phyloP scores from a whole-genome alignment of 106 monocot species.

The Iris macrosiphon region DNA sequence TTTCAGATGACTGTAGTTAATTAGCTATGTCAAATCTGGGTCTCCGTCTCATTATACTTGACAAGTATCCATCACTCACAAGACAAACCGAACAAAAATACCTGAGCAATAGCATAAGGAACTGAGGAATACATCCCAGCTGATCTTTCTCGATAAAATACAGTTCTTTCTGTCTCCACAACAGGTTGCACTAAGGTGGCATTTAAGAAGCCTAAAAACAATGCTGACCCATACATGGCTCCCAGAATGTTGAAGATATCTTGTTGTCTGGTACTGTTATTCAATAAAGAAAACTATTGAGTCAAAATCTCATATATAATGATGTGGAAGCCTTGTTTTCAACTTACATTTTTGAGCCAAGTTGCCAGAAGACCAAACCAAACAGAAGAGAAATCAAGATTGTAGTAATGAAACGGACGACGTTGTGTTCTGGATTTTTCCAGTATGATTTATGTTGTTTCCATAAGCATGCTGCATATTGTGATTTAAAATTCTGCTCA shows the following conservation, averaged over 20 bases:
- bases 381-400: conserved; percentile 26
- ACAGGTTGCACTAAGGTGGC: conserved; percentile 37
- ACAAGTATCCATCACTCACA: no score
- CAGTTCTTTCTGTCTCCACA: conserved; percentile 41
- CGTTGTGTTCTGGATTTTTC: conserved; percentile 73
- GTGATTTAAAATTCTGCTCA: conserved; percentile 25
- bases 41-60: no score
- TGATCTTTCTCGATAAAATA: conserved; percentile 51
- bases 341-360: conserved; percentile 57
- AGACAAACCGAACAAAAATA: conserved; percentile 1
- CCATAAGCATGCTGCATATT: conserved; percentile 53
- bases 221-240: conserved; percentile 35
- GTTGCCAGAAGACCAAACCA: conserved; percentile 45
- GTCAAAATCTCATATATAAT: not conserved
- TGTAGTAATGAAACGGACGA: conserved; percentile 52
- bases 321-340: not conserved
- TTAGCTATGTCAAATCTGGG: no score
- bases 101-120: conserved; percentile 52
- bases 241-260: conserved; percentile 67
- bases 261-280: conserved; percentile 46
- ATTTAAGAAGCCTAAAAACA: conserved; percentile 51
- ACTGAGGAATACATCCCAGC: conserved; percentile 58
- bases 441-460: conserved; percentile 56
- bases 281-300: not conserved
- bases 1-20: no score